Percentiles rank a stretch among this genome's conserved stretches.
Evolutionary conservation across 1,284 basidiomycete genomes (phyloP).

Genomic region (Malassezia japonica): DNA sequence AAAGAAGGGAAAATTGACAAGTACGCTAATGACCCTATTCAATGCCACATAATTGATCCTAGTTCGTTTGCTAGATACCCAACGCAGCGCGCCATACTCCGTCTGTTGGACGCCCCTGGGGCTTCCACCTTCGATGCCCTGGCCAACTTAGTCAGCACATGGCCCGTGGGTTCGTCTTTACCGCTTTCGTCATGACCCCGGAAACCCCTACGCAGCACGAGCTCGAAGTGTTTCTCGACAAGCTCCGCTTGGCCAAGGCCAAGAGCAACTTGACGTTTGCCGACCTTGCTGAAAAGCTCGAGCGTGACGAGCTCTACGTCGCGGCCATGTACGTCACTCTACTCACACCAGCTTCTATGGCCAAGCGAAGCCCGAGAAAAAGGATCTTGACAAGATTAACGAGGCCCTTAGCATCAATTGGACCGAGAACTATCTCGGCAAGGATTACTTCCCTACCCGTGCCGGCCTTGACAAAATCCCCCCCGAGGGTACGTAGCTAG

Average conservation of each 20-base stretch:
- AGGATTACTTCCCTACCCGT: slow-evolving; percentile 29
- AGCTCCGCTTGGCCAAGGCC: slow-evolving; percentile 32
- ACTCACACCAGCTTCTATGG: slow-evolving; percentile 28
- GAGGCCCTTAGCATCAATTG: slow-evolving; percentile 23
- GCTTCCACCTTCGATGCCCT: too few species aligned
- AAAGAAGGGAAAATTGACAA: too few species aligned
- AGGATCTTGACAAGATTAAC: slow-evolving; percentile 25
- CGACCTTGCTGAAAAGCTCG: slow-evolving; percentile 26
- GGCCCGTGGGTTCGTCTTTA: too few species aligned
- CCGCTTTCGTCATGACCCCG: too few species aligned
- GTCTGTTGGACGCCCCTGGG: too few species aligned
- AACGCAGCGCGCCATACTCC: too few species aligned
- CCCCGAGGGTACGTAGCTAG: slow-evolving; percentile 26
- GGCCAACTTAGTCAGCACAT: too few species aligned
- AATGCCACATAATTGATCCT: too few species aligned
- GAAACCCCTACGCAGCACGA: too few species aligned
- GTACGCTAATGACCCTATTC: too few species aligned
- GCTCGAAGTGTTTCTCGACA: too few species aligned
- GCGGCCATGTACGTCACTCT: slow-evolving; percentile 20
- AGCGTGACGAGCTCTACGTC: slow-evolving; percentile 33
- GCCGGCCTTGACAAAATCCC: slow-evolving; percentile 30
- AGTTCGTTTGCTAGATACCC: too few species aligned
- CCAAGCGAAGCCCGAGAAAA: slow-evolving; percentile 34
- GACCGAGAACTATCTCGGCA: slow-evolving; percentile 25
- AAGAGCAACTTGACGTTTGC: slow-evolving; percentile 29